These are phyloP conservation scores for Acarospora socialis DNA, from an alignment of 2,329 filamentous ascomycete genomes.

Conservation along the genomic window DNA sequence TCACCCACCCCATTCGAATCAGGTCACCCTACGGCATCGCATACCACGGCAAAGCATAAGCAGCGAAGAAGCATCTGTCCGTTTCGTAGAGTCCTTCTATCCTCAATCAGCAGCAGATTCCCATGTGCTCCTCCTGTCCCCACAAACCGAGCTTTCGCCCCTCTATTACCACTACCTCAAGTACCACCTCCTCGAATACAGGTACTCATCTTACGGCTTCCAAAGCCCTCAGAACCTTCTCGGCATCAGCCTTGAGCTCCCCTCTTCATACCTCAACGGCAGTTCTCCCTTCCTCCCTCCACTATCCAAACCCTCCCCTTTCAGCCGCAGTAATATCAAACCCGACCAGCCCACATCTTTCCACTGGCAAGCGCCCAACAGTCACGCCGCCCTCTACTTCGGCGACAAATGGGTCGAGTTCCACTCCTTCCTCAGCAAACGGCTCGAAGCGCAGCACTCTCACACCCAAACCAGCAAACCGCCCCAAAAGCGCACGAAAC, in stretches of 20 bases:
- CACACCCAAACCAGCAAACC: conserved; percentile 12
- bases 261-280: conserved; percentile 49
- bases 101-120: conserved; percentile 48
- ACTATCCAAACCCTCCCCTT: conserved; percentile 7
- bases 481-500: conserved; percentile 27
- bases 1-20: conserved; percentile 31
- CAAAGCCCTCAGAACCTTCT: conserved; percentile 44
- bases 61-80: conserved; percentile 56
- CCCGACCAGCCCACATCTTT: conserved; percentile 42
- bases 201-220: conserved; percentile 45
- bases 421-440: conserved; percentile 60
- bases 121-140: conserved; percentile 73
- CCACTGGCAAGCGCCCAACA: conserved; percentile 72
- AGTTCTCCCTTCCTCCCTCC: conserved; percentile 40
- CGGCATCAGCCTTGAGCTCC: conserved; percentile 67
- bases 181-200: conserved; percentile 62
- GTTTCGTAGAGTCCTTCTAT: conserved; percentile 80
- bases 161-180: conserved; percentile 79
- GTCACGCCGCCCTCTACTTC: conserved; percentile 67
- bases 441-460: conserved; percentile 31
- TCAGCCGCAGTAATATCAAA: conserved; percentile 3
- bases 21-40: conserved; percentile 58
- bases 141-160: conserved; percentile 64
- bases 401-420: conserved; percentile 79
- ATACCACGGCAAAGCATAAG: conserved; percentile 47